phyloP scores from a whole-genome alignment of 176 grass and related monocot genomes.

The Lolium perenne region DNA sequence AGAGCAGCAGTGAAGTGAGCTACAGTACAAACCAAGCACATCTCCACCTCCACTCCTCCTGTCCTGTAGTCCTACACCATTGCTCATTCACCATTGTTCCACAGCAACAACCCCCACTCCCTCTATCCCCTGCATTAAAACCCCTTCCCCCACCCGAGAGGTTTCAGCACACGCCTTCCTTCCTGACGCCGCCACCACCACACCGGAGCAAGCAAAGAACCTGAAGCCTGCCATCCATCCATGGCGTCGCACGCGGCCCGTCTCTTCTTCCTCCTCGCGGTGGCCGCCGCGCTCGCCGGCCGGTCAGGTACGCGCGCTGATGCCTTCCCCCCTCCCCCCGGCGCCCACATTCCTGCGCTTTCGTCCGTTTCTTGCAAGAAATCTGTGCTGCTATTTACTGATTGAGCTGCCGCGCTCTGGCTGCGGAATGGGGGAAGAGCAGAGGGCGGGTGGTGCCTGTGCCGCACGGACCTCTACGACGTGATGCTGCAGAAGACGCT shows the following conservation, averaged over 20 bases:
- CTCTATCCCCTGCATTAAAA: neutral
- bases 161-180: neutral
- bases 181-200: neutral
- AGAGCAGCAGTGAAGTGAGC: neutral
- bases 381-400: neutral
- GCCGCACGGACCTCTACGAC: conserved; percentile 56
- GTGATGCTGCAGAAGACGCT: conserved; percentile 67
- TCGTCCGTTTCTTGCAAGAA: neutral
- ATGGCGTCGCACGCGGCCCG: conserved; percentile 37
- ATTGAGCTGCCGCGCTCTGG: too few species aligned
- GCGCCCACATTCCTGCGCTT: neutral
- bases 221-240: neutral
- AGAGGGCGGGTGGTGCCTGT: conserved; percentile 87
- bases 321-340: neutral
- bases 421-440: neutral
- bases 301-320: conserved; percentile 34
- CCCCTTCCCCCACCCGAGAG: neutral
- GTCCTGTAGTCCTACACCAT: neutral
- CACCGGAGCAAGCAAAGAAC: neutral
- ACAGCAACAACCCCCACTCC: neutral
- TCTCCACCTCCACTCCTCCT: neutral
- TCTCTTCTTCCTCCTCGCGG: conserved; percentile 22
- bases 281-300: conserved; percentile 32
- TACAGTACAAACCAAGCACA: too few species aligned
- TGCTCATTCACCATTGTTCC: conserved; percentile 10